Conservation (phyloP, 2,329 filamentous ascomycete species). For the Orbilia oligospora region DNA sequence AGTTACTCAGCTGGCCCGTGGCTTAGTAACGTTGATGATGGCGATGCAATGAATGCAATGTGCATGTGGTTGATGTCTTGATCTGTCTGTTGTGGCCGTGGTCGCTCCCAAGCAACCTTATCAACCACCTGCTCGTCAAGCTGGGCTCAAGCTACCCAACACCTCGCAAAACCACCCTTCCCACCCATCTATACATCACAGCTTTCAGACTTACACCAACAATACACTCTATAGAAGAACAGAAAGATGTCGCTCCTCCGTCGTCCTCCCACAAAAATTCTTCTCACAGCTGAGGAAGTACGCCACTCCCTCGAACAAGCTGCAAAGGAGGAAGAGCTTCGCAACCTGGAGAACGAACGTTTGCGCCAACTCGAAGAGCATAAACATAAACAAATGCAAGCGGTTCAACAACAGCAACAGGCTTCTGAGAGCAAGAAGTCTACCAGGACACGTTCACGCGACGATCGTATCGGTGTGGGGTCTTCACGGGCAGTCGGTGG, state of each 20-base stretch:
- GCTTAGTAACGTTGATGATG: background rate
- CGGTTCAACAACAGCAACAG: constrained; percentile 28
- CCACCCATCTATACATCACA: background rate
- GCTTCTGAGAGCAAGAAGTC: constrained; percentile 58
- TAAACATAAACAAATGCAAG: constrained; percentile 48
- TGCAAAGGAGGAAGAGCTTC: constrained; percentile 59
- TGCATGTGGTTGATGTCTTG: background rate
- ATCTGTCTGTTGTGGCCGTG: constrained; percentile 20
- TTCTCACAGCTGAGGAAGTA: constrained; percentile 77
- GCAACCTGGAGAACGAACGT: constrained; percentile 56
- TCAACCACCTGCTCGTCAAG: background rate
- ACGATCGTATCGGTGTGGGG: constrained; percentile 66
- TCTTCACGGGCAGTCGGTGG: constrained; percentile 60
- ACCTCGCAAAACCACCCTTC: background rate
- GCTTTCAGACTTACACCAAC: background rate
- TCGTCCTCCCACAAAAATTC: constrained; percentile 77
- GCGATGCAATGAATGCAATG: constrained; percentile 4
- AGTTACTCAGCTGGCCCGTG: background rate
- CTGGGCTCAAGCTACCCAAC: background rate
- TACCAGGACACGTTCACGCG: constrained; percentile 65
- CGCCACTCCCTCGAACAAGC: constrained; percentile 76
- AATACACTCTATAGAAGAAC: background rate
- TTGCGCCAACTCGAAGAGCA: constrained; percentile 47
- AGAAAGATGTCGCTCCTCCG: constrained; percentile 71
- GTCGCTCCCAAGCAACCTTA: background rate